Evolutionary conservation across 1,284 basidiomycete genomes (phyloP).

Genomic region (Bothia castanella): DNA sequence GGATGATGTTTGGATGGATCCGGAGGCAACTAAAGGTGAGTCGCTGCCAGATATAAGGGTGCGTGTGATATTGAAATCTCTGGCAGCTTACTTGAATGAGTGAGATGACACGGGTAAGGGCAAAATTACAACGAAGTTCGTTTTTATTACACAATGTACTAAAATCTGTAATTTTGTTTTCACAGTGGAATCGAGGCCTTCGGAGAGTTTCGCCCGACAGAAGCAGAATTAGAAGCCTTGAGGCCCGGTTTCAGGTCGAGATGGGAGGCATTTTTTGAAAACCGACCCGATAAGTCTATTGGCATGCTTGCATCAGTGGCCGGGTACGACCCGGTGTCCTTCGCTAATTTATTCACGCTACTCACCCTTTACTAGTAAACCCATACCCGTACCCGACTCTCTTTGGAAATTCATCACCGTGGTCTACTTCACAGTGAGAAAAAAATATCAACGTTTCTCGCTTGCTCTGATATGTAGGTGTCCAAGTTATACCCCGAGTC

Average conservation of each 20-base stretch:
- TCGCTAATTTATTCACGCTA: constrained; percentile 37
- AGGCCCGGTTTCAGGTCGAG: constrained; percentile 8
- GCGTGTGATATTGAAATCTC: neutral
- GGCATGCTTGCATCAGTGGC: neutral
- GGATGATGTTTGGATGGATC: constrained; percentile 39
- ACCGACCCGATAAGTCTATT: constrained; percentile 4
- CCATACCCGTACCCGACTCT: neutral
- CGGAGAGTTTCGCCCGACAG: constrained; percentile 11
- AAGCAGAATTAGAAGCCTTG: constrained; percentile 2
- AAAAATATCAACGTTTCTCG: neutral
- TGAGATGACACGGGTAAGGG: constrained; percentile 46
- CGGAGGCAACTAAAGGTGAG: constrained; percentile 21
- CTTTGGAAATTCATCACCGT: neutral
- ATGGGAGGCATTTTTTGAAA: constrained; percentile 14
- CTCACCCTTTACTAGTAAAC: neutral
- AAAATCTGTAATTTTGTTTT: too few relatives aligned
- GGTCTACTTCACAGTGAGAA: neutral
- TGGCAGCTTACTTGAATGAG: constrained; percentile 37
- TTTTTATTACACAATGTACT: constrained; percentile 10
- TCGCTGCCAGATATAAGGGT: constrained; percentile 30
- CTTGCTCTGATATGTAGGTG: neutral
- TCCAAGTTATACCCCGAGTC: constrained; percentile 7
- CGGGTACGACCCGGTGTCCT: constrained; percentile 1
- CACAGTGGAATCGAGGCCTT: constrained; percentile 11
- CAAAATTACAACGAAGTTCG: constrained; percentile 34